Percentiles rank a stretch among this genome's conserved stretches.
These are phyloP conservation scores for Suhomyces canberraensis DNA, from an alignment of 805 yeast species.

Conservation along the genomic window DNA sequence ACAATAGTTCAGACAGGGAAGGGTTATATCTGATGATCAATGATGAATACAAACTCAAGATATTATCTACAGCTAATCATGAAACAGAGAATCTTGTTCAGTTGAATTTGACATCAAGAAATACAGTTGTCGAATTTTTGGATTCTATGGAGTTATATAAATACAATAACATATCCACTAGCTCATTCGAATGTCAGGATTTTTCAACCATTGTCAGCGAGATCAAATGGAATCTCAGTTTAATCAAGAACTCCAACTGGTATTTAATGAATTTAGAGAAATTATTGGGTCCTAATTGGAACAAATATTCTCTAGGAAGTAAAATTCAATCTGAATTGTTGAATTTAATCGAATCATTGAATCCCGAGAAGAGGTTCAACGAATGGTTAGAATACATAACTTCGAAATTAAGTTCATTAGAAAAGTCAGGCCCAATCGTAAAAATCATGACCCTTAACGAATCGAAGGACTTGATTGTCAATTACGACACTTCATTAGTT, in stretches of 20 bases:
- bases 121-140: not conserved
- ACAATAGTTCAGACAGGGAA: conserved; percentile 6
- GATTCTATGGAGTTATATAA: not conserved
- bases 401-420: conserved; percentile 4
- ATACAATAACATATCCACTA: not conserved
- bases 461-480: conserved; percentile 37
- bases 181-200: not conserved
- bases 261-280: conserved; percentile 20
- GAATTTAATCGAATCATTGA: conserved; percentile 43
- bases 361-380: conserved; percentile 39
- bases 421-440: conserved; percentile 8
- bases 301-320: conserved; percentile 48
- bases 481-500: conserved; percentile 47
- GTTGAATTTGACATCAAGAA: conserved; percentile 5
- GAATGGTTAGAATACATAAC: conserved; percentile 44
- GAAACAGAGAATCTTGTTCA: conserved; percentile 23
- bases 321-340: conserved; percentile 51
- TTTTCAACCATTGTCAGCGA: conserved; percentile 1
- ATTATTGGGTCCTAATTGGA: conserved; percentile 37
- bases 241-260: conserved; percentile 21
- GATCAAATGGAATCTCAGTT: conserved; percentile 8
- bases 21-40: conserved; percentile 25
- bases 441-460: conserved; percentile 12
- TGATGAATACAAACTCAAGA: conserved; percentile 33
- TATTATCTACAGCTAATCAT: conserved; percentile 25